phyloP scores from a whole-genome alignment of 2,329 filamentous ascomycete genomes.

The Pseudocercospora musae region DNA sequence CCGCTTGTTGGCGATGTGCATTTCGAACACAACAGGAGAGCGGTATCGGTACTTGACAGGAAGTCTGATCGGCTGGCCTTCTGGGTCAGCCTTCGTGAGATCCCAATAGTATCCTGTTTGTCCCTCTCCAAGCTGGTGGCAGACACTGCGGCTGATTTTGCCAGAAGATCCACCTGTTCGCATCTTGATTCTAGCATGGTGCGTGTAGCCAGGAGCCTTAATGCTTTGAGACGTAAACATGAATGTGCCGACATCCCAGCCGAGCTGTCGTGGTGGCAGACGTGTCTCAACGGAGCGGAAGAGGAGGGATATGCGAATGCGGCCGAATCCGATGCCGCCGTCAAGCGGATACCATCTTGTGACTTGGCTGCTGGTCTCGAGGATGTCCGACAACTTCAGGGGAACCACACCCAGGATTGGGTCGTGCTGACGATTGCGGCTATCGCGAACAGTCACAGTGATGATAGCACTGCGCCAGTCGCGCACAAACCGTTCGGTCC shows the following conservation, averaged over 20 bases:
- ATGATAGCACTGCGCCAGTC: constrained; percentile 89
- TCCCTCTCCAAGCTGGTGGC: constrained; percentile 57
- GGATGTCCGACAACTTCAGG: constrained; percentile 79
- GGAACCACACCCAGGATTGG: constrained; percentile 91
- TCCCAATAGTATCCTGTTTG: constrained; percentile 56
- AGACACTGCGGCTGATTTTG: constrained; percentile 62
- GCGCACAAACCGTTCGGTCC: constrained; percentile 86
- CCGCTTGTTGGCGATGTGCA: constrained; percentile 67
- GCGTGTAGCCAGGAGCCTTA: constrained; percentile 59
- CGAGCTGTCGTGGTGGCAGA: constrained; percentile 78
- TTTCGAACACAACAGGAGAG: constrained; percentile 84
- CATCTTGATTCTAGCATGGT: constrained; percentile 66
- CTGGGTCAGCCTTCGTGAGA: constrained; percentile 35
- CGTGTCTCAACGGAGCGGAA: constrained; percentile 87
- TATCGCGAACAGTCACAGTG: constrained; percentile 84
- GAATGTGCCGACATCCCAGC: constrained; percentile 95
- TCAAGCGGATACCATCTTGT: constrained; percentile 96
- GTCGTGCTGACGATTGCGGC: constrained; percentile 86
- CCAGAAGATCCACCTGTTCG: constrained; percentile 82
- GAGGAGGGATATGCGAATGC: constrained; percentile 80
- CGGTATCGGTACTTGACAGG: constrained; percentile 89
- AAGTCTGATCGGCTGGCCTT: constrained; percentile 62
- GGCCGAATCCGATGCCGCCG: constrained; percentile 85
- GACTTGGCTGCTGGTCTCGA: constrained; percentile 80
- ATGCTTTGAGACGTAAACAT: constrained; percentile 75